Conservation (phyloP, 495 filamentous ascomycete species). For the Penicillium macrosclerotiorum region DNA sequence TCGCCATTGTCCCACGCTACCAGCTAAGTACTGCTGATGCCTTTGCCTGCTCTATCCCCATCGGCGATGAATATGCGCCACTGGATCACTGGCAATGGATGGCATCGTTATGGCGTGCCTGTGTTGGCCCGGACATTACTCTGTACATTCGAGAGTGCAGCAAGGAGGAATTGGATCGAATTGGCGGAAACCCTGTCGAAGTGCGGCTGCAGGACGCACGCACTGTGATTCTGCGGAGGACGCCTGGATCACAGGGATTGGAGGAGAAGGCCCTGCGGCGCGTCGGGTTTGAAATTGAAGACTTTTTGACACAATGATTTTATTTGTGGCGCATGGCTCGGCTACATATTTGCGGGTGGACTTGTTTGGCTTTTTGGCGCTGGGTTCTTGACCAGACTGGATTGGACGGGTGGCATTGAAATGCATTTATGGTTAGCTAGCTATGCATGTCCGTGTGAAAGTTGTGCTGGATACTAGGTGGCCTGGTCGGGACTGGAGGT, state of each 20-base stretch:
- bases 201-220: constrained; percentile 50
- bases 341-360: too few relatives aligned
- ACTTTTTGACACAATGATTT: constrained; percentile 58
- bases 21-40: constrained; percentile 73
- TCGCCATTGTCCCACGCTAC: constrained; percentile 75
- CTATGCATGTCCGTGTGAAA: too few relatives aligned
- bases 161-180: constrained; percentile 46
- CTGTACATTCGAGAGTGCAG: constrained; percentile 54
- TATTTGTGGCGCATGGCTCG: too few relatives aligned
- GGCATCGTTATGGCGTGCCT: constrained; percentile 88
- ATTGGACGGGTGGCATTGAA: too few relatives aligned
- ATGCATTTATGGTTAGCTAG: too few relatives aligned
- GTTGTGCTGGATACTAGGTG: too few relatives aligned
- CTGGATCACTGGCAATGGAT: constrained; percentile 98
- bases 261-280: constrained; percentile 67
- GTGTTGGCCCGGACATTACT: constrained; percentile 82
- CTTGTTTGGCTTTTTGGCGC: too few relatives aligned
- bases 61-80: constrained; percentile 73
- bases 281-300: constrained; percentile 78
- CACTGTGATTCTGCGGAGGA: constrained; percentile 57
- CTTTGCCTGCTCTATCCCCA: constrained; percentile 68
- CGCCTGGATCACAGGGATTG: constrained; percentile 38
- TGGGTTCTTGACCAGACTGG: too few relatives aligned
- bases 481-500: too few relatives aligned
- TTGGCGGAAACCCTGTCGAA: constrained; percentile 48